phyloP scores from a whole-genome alignment of 1,139 yeast genomes.

The Sugiyamaella castrensis region DNA sequence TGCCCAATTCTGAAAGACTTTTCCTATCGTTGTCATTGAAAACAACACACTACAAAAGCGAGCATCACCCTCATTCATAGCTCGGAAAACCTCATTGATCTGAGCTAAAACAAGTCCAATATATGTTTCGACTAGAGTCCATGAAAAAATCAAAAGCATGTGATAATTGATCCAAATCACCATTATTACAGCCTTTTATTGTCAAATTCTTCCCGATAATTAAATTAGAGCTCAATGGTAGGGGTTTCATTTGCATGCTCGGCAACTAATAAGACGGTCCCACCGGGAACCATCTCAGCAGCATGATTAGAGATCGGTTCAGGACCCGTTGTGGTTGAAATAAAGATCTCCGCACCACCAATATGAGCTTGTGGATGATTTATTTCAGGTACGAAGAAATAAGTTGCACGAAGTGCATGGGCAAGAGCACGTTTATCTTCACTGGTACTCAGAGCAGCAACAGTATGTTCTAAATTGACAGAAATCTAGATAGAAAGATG shows the following conservation, averaged over 20 bases:
- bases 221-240: neutral
- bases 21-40: no score
- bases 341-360: slow-evolving; percentile 10
- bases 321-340: slow-evolving; percentile 5
- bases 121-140: slow-evolving; percentile 2
- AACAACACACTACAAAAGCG: slow-evolving; percentile 6
- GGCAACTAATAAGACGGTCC: slow-evolving; percentile 28
- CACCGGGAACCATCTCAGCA: slow-evolving; percentile 26
- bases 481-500: slow-evolving; percentile 55
- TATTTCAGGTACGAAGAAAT: slow-evolving; percentile 8
- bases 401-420: slow-evolving; percentile 38
- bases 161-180: neutral
- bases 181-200: slow-evolving; percentile 3
- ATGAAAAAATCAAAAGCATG: slow-evolving; percentile 3
- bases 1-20: no score
- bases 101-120: slow-evolving; percentile 2
- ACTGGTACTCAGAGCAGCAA: slow-evolving; percentile 48
- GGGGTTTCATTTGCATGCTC: slow-evolving; percentile 1
- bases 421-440: slow-evolving; percentile 46
- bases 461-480: slow-evolving; percentile 49
- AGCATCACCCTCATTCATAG: slow-evolving; percentile 4
- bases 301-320: slow-evolving; percentile 29
- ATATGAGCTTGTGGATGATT: slow-evolving; percentile 4
- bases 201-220: neutral
- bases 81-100: slow-evolving; percentile 2